These are phyloP conservation scores for Emmonsia crescens DNA, from an alignment of 2,329 filamentous ascomycete species.

Conservation along the genomic window DNA sequence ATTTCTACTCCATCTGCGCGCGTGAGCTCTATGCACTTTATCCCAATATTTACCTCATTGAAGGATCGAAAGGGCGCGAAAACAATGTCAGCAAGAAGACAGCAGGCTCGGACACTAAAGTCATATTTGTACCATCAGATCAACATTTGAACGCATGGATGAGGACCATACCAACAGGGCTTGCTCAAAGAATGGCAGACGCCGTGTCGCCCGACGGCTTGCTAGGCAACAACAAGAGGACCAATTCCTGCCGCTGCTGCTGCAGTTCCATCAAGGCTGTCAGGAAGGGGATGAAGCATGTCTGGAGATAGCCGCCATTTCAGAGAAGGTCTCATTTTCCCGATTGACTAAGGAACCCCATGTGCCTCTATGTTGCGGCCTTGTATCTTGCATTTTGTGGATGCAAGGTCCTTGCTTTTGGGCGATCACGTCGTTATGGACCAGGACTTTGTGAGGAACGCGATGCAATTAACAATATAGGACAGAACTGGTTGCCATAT, in stretches of 20 bases:
- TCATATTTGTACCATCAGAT: slow-evolving; percentile 40
- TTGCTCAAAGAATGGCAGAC: slow-evolving; percentile 43
- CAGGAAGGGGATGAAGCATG: slow-evolving; percentile 18
- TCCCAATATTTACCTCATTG: slow-evolving; percentile 21
- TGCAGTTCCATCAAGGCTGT: slow-evolving; percentile 15
- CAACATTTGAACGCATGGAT: slow-evolving; percentile 44
- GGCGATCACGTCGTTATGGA: neutral
- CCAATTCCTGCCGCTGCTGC: slow-evolving; percentile 52
- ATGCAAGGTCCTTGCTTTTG: neutral
- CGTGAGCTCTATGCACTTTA: slow-evolving; percentile 19
- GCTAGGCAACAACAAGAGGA: slow-evolving; percentile 54
- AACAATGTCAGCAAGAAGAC: slow-evolving; percentile 41
- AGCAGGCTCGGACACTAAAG: slow-evolving; percentile 49
- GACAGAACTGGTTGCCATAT: neutral
- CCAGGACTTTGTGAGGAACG: neutral
- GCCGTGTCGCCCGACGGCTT: slow-evolving; percentile 44
- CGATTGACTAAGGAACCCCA: slow-evolving; percentile 41
- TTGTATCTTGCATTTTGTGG: neutral
- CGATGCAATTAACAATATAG: neutral
- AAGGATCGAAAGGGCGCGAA: slow-evolving; percentile 47
- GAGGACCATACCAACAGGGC: slow-evolving; percentile 52
- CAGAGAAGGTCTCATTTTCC: slow-evolving; percentile 20
- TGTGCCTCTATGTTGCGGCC: neutral
- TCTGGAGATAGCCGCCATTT: slow-evolving; percentile 17
- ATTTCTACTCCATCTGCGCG: slow-evolving; percentile 22